These are phyloP conservation scores for Mimosa bimucronata DNA, from an alignment of 306 rosid species.

Conservation along the genomic window DNA sequence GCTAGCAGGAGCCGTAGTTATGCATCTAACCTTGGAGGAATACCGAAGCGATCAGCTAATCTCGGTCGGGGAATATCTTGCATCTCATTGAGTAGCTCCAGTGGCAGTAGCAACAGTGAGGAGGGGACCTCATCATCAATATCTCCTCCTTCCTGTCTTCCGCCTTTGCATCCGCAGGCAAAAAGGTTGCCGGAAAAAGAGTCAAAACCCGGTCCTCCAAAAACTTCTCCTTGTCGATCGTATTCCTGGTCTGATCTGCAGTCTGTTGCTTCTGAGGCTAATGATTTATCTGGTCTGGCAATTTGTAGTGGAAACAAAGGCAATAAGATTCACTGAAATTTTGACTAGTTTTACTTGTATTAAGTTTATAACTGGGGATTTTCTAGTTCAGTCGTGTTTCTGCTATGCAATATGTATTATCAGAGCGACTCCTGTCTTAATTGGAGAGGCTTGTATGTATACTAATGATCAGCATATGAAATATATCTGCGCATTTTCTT, in stretches of 20 bases:
- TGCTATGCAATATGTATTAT: constrained; percentile 32
- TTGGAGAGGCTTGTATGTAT: constrained; percentile 25
- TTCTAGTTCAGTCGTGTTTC: constrained; percentile 25
- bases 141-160: constrained; percentile 61
- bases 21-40: constrained; percentile 45
- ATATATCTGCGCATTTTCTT: constrained; percentile 22
- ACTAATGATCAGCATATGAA: constrained; percentile 30
- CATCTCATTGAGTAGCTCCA: constrained; percentile 43
- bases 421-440: not conserved
- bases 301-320: constrained; percentile 52
- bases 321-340: constrained; percentile 43
- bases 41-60: constrained; percentile 60
- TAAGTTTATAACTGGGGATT: constrained; percentile 30
- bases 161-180: constrained; percentile 67
- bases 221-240: constrained; percentile 59
- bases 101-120: constrained; percentile 34
- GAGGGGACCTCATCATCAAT: constrained; percentile 50
- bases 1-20: constrained; percentile 50
- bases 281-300: constrained; percentile 55
- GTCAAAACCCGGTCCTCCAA: constrained; percentile 42
- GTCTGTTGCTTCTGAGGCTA: constrained; percentile 42
- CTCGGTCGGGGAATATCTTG: constrained; percentile 46
- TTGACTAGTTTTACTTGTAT: constrained; percentile 31
- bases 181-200: constrained; percentile 40
- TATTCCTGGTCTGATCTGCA: constrained; percentile 75